These are phyloP conservation scores for Dipodascopsis tothii DNA, from an alignment of 805 yeast genomes.

Conservation along the genomic window DNA sequence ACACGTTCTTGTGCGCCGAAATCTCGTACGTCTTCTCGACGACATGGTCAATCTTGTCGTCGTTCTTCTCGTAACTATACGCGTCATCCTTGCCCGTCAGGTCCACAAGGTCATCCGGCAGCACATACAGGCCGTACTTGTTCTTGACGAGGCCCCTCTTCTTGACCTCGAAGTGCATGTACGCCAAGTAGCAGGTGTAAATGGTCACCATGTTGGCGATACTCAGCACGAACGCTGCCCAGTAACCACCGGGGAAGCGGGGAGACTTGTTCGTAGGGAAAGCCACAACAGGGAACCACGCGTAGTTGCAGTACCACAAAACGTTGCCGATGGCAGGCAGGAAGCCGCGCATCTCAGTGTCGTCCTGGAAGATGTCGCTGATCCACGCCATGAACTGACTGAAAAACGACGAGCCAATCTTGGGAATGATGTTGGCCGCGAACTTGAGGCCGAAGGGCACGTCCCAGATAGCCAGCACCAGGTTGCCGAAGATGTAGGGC, in stretches of 20 bases:
- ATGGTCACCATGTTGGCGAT: constrained; percentile 6
- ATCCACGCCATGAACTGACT: constrained; percentile 25
- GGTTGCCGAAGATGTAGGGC: constrained; percentile 17
- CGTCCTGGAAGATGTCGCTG: constrained; percentile 26
- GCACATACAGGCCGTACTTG: constrained; percentile 15
- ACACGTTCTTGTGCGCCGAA: background rate
- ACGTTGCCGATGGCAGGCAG: constrained; percentile 32
- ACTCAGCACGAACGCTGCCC: constrained; percentile 14
- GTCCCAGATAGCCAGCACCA: constrained; percentile 18
- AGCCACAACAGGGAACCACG: constrained; percentile 33
- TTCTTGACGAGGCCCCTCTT: constrained; percentile 11
- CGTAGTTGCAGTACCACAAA: constrained; percentile 30
- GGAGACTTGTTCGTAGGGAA: constrained; percentile 34
- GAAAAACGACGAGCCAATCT: constrained; percentile 14
- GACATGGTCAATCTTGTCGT: background rate
- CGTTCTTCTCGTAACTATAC: background rate
- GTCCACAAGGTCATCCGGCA: constrained; percentile 3
- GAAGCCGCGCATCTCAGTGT: constrained; percentile 29
- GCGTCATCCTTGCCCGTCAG: background rate
- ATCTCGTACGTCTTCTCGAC: background rate
- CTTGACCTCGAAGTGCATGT: constrained; percentile 10
- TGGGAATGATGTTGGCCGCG: constrained; percentile 18
- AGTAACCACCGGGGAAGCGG: constrained; percentile 23
- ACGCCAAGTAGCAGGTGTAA: constrained; percentile 10
- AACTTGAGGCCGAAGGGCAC: constrained; percentile 17